Conservation (phyloP, 163 green algal species). For the Prototheca wickerhamii region DNA sequence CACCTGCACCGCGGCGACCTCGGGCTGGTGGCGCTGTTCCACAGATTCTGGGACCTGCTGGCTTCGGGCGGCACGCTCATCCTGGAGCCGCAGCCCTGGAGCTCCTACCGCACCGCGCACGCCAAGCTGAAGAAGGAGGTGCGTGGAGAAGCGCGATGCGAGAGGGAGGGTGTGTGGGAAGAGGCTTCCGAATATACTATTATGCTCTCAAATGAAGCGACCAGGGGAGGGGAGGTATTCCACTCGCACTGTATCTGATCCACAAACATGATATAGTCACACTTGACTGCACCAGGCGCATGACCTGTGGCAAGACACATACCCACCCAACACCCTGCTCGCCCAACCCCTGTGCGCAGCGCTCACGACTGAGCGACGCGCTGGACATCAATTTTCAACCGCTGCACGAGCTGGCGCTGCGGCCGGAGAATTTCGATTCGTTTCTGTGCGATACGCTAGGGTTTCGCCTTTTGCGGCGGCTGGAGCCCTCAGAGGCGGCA, state of each 20-base stretch:
- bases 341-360: background rate
- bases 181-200: background rate
- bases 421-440: constrained; percentile 32
- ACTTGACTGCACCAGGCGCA: background rate
- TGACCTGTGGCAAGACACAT: background rate
- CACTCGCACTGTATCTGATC: background rate
- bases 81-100: constrained; percentile 89
- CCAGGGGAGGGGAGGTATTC: background rate
- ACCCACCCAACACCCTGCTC: background rate
- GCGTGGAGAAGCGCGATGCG: background rate
- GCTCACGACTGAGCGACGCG: background rate
- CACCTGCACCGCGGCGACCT: constrained; percentile 82
- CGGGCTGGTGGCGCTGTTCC: constrained; percentile 68
- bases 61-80: constrained; percentile 68
- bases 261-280: background rate
- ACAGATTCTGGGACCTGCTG: constrained; percentile 27
- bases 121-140: constrained; percentile 36
- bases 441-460: constrained; percentile 26
- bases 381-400: constrained; percentile 2
- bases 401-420: constrained; percentile 25
- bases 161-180: background rate
- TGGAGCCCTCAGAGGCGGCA: constrained; percentile 3
- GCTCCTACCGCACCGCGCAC: constrained; percentile 65
- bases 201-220: background rate
- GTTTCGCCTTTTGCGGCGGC: constrained; percentile 25